Percentiles rank a stretch among this genome's conserved stretches.
These are phyloP conservation scores for Boletellus ananas DNA, from an alignment of 768 basidiomycete species.

Conservation along the genomic window DNA sequence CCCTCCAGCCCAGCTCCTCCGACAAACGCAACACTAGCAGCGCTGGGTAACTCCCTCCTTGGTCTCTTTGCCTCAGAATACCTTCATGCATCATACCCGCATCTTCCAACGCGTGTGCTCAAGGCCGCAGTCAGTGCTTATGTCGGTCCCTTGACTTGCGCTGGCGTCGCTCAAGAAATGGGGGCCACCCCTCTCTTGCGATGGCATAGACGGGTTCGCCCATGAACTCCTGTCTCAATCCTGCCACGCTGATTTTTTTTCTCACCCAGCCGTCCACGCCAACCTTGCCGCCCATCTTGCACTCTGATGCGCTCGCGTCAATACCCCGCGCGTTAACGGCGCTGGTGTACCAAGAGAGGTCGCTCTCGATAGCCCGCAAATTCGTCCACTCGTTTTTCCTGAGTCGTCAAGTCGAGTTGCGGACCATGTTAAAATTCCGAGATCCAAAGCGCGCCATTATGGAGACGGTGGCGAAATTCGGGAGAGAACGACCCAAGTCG, in stretches of 20 bases:
- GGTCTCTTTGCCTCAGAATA: slow-evolving; percentile 88
- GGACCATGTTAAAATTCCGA: slow-evolving; percentile 72
- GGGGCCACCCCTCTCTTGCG: slow-evolving; percentile 74
- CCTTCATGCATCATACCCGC: slow-evolving; percentile 75
- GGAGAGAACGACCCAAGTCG: slow-evolving; percentile 62
- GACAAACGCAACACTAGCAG: slow-evolving; percentile 73
- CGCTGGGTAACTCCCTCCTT: slow-evolving; percentile 82
- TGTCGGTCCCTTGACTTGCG: slow-evolving; percentile 82
- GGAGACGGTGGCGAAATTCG: slow-evolving; percentile 68
- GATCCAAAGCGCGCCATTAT: slow-evolving; percentile 77
- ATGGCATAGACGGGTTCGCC: slow-evolving; percentile 71
- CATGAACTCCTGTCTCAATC: neutral
- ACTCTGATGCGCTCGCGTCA: slow-evolving; percentile 85
- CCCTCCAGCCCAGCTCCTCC: slow-evolving; percentile 50
- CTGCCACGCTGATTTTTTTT: slow-evolving; percentile 1
- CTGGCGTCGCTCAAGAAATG: slow-evolving; percentile 81
- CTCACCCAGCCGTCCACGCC: slow-evolving; percentile 44
- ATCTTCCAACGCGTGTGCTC: slow-evolving; percentile 86
- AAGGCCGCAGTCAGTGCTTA: slow-evolving; percentile 91
- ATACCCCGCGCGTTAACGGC: slow-evolving; percentile 85
- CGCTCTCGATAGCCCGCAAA: slow-evolving; percentile 78
- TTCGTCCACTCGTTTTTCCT: slow-evolving; percentile 92
- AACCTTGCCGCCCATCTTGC: slow-evolving; percentile 51
- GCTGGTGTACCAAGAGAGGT: slow-evolving; percentile 83
- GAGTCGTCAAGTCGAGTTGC: slow-evolving; percentile 76